Percentiles rank a stretch among this genome's conserved stretches.
These are phyloP conservation scores for Fusarium caatingaense DNA, from an alignment of 2,329 filamentous ascomycete genomes.

Conservation along the genomic window DNA sequence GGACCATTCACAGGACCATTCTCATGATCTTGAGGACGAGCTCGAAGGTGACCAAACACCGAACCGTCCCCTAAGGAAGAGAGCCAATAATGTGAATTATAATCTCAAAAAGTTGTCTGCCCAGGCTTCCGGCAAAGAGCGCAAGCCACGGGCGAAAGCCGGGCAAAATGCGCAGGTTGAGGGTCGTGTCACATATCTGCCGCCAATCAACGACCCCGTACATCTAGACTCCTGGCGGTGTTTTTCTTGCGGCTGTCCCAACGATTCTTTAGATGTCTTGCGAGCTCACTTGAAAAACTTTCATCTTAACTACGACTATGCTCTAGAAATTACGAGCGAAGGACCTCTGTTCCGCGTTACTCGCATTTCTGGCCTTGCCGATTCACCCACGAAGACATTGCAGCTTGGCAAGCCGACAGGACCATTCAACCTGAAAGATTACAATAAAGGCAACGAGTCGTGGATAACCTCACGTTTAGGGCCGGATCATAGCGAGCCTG, in stretches of 20 bases:
- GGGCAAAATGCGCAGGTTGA: slow-evolving; percentile 48
- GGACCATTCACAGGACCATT: slow-evolving; percentile 29
- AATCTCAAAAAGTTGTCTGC: slow-evolving; percentile 70
- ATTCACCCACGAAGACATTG: slow-evolving; percentile 53
- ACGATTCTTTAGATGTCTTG: slow-evolving; percentile 61
- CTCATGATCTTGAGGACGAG: slow-evolving; percentile 59
- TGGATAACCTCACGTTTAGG: slow-evolving; percentile 59
- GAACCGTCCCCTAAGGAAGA: slow-evolving; percentile 61
- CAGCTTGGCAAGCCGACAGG: slow-evolving; percentile 58
- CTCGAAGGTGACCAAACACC: slow-evolving; percentile 62
- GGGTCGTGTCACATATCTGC: slow-evolving; percentile 59
- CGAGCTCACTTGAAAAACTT: slow-evolving; percentile 59
- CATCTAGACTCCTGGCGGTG: slow-evolving; percentile 63
- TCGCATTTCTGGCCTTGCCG: slow-evolving; percentile 44
- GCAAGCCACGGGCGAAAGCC: slow-evolving; percentile 53
- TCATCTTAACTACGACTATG: slow-evolving; percentile 61
- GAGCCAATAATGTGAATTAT: slow-evolving; percentile 64
- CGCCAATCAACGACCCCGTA: slow-evolving; percentile 58
- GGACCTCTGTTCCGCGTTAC: slow-evolving; percentile 56
- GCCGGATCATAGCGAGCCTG: slow-evolving; percentile 47
- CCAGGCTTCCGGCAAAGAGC: slow-evolving; percentile 65
- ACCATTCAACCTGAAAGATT: slow-evolving; percentile 59
- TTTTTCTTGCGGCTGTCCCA: slow-evolving; percentile 61
- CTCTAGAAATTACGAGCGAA: slow-evolving; percentile 52
- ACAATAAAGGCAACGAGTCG: slow-evolving; percentile 58